Base-by-base conservation (phyloP, 1,284 basidiomycete genomes). In the Vanrija humicola region DNA sequence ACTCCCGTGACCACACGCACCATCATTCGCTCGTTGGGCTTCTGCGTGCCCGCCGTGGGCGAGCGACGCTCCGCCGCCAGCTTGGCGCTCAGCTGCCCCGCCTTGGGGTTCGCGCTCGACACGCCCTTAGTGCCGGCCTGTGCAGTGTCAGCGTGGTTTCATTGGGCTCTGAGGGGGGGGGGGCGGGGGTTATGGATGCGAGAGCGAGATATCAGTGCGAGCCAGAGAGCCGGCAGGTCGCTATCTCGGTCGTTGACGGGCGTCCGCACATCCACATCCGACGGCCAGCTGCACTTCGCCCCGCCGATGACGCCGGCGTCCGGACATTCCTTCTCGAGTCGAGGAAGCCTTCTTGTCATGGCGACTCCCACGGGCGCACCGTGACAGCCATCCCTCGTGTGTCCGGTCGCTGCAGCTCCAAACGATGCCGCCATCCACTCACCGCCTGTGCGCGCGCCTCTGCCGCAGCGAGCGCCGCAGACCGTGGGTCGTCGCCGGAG, bases 401-500 rank as follows among this genome's bases (percentile, higher is more conserved):
- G 3, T 23, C 21, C 3, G 21, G 21, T 23, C 21, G 21, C 21
- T 23, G 5, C 21, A 23, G 21, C 21, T 23, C 21, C 21, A 23
- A 5, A 23, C 2, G 21, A 23, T 1, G 9, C 34, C 34, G 9
- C 9, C 21, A 16, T 19, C 5, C 14, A 72, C 74, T 66, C 63
- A 75, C 75, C 14, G 63, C 63, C 48, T 73, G 72, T 4, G 69
- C 69, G 40, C 75, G 57, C 40, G 72, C 69, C 47, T 77, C 75
- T 5, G 75, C 75, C 23, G 75, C 75, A 46, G 58, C 58, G 38
- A 68, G 53, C 9, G 72, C 72, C 52, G 68, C 66, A 12, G 70
- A 61, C 34, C 75, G 67, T 16, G 70, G 63, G 56, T 73, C 68
- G 58, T 66, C 39, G 25, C 28, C 28, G 6, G 7, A 7, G 6